Percentiles rank a stretch among this genome's conserved stretches.
Evolutionary conservation across 2,329 filamentous ascomycete genomes (phyloP).

Genomic region (Arthroderma uncinatum): DNA sequence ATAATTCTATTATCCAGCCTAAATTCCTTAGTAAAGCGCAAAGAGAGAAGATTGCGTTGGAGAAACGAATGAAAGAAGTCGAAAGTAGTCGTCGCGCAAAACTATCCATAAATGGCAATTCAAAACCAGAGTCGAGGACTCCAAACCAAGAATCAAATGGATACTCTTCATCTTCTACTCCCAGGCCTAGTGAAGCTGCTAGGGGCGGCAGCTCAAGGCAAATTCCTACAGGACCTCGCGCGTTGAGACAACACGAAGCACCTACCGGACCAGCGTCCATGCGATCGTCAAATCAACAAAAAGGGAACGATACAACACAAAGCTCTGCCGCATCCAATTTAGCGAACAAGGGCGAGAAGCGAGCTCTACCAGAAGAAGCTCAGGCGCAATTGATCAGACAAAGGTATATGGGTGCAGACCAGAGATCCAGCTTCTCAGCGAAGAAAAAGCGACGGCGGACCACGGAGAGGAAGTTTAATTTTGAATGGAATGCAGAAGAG

Average conservation of each 20-base stretch:
- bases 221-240: conserved; percentile 61
- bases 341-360: conserved; percentile 34
- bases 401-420: conserved; percentile 83
- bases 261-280: conserved; percentile 43
- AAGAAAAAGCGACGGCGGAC: conserved; percentile 92
- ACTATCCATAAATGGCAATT: conserved; percentile 18
- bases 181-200: conserved; percentile 14
- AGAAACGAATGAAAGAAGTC: conserved; percentile 63
- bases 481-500: conserved; percentile 92
- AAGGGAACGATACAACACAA: conserved; percentile 41
- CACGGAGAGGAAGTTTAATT: conserved; percentile 96
- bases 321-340: conserved; percentile 22
- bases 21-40: conserved; percentile 78
- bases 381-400: conserved; percentile 65
- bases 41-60: conserved; percentile 65
- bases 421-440: conserved; percentile 82
- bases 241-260: conserved; percentile 47
- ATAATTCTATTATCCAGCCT: conserved; percentile 39
- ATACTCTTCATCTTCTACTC: conserved; percentile 4
- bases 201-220: conserved; percentile 21
- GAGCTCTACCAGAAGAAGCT: conserved; percentile 43
- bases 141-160: conserved; percentile 8
- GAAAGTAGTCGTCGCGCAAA: conserved; percentile 46
- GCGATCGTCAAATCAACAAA: conserved; percentile 30
- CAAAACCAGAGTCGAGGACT: conserved; percentile 11